Evolutionary conservation across 768 basidiomycete genomes (phyloP), one percentile per base, ranked within the genome.

Genomic region (Boletellus sp.): DNA sequence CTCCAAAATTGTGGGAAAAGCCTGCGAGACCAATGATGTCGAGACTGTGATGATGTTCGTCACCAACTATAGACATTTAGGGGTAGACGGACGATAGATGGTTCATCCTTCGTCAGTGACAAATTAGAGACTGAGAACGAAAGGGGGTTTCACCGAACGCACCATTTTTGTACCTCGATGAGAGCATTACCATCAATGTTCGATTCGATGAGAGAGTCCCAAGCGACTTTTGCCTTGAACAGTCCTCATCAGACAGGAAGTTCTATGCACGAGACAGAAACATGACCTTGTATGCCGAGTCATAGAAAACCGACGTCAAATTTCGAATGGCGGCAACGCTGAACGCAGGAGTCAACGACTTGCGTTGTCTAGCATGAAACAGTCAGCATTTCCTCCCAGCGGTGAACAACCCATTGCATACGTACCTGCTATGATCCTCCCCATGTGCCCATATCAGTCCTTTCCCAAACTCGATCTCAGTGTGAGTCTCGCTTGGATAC

Each of bases 11-110:
- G 54, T 84, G 76, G 0, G 78, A 76, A 53, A 84, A 84, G 2
- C 80, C 81, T 10, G 80, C 80, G 33, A 83, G 77, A 17, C 81
- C 81, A 37, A 84, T 72, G 3, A 74, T 72, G 55, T 84, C 83
- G 8, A 84, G 66, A 8, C 80, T 81, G 23, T 6, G 16, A 7
- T 4, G 10, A 32, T 3, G 15, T 0, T n/a, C n/a, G n/a, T n/a
- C n/a, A n/a, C n/a, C n/a, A n/a, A n/a, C n/a, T n/a, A n/a, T n/a
- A n/a, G n/a, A n/a, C n/a, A n/a, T n/a, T n/a, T n/a, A n/a, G n/a
- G n/a, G n/a, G n/a, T n/a, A n/a, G n/a, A n/a, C n/a, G n/a, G n/a
- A 70, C 69, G 70, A 70, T 6, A 70, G 47, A 31, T 62, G 44
- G 42, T 70, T 71, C 70, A 69, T 68, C 70, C 62, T 62, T 39